Evolutionary conservation across 2,329 filamentous ascomycete species (phyloP).

Genomic region (Aspergillus japonicus): DNA sequence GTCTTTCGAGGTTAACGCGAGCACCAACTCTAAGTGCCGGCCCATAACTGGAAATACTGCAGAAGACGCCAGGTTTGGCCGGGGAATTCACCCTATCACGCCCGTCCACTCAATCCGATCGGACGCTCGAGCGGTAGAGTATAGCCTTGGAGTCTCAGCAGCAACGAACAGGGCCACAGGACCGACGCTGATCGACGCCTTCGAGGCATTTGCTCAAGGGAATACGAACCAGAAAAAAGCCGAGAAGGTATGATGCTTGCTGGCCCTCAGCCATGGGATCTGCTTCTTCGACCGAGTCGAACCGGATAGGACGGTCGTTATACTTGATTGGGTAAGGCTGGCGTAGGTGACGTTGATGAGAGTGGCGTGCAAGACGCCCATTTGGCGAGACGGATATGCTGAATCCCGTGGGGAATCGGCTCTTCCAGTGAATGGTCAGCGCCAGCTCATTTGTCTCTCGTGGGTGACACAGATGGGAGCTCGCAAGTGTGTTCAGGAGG

Average conservation of each 20-base stretch:
- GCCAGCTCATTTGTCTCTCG: background rate
- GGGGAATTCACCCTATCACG: background rate
- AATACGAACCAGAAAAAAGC: background rate
- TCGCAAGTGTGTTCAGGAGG: background rate
- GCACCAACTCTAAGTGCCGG: background rate
- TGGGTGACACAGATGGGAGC: constrained; percentile 1
- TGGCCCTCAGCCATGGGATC: background rate
- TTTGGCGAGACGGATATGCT: background rate
- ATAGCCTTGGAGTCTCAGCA: background rate
- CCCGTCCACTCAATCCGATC: background rate
- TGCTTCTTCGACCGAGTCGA: background rate
- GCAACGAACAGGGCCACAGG: background rate
- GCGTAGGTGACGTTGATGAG: constrained; percentile 2
- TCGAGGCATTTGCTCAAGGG: background rate
- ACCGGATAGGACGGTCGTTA: constrained; percentile 2
- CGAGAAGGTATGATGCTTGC: constrained; percentile 1
- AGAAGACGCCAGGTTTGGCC: background rate
- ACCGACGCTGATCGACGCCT: background rate
- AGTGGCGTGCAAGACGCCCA: background rate
- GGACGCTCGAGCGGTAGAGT: background rate
- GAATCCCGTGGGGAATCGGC: background rate
- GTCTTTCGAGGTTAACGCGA: background rate
- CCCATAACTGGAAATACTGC: background rate
- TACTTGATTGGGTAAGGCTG: constrained; percentile 1
- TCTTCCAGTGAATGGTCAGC: background rate